phyloP scores from a whole-genome alignment of 2,329 filamentous ascomycete genomes.

The Rosellinia necatrix region DNA sequence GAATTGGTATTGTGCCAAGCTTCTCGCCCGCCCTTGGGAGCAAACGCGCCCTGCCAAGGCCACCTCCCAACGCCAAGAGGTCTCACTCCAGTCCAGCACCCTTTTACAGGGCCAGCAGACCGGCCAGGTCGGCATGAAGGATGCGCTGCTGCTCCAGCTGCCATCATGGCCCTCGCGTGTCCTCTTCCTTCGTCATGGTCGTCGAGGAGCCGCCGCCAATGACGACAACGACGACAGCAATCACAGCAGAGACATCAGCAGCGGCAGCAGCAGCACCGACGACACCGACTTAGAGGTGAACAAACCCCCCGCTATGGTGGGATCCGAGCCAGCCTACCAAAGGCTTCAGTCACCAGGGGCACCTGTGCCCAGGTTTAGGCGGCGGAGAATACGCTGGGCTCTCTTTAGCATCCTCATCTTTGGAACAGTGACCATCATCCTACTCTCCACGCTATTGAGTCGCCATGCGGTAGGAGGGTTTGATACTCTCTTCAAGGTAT shows the following conservation, averaged over 20 bases:
- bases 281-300: constrained; percentile 10
- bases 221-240: not conserved
- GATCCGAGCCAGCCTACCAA: constrained; percentile 18
- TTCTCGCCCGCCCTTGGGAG: not conserved
- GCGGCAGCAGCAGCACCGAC: not conserved
- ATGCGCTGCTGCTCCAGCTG: constrained; percentile 17
- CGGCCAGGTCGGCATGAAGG: constrained; percentile 23
- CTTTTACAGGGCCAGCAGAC: constrained; percentile 4
- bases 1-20: constrained; percentile 5
- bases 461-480: constrained; percentile 11
- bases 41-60: constrained; percentile 19
- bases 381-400: constrained; percentile 12
- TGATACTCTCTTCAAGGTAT: constrained; percentile 29
- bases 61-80: constrained; percentile 19
- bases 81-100: not conserved
- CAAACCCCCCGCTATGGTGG: constrained; percentile 14
- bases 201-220: not conserved
- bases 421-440: constrained; percentile 22
- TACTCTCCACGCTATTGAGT: constrained; percentile 27
- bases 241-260: not conserved
- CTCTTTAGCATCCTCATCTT: constrained; percentile 18
- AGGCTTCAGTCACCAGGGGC: constrained; percentile 11
- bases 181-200: constrained; percentile 11
- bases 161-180: constrained; percentile 27
- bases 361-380: constrained; percentile 1